Conservation (phyloP, 345 rosid genomes). For the Pelargonium nanum region DNA sequence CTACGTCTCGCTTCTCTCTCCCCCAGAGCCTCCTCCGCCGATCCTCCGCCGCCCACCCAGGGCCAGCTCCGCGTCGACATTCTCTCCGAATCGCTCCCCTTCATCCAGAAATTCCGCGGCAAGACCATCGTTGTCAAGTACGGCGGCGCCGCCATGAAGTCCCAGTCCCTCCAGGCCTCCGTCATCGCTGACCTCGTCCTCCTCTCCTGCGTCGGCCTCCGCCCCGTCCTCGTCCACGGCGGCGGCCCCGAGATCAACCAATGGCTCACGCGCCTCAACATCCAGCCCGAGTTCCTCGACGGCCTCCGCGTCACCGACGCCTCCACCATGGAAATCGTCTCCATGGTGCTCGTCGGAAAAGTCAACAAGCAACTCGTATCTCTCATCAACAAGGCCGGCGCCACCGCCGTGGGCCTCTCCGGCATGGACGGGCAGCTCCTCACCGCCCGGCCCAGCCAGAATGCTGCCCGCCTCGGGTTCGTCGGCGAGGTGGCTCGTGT, state of each 20-base stretch:
- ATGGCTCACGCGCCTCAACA: constrained; percentile 55
- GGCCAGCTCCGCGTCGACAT: constrained; percentile 55
- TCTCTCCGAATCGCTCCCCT: constrained; percentile 84
- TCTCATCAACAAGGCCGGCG: constrained; percentile 69
- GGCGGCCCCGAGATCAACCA: constrained; percentile 87
- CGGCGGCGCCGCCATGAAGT: constrained; percentile 95
- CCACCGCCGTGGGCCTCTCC: constrained; percentile 73
- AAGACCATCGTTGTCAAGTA: constrained; percentile 86
- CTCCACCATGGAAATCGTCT: constrained; percentile 84
- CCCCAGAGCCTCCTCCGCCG: constrained; percentile 9
- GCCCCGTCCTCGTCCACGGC: constrained; percentile 84
- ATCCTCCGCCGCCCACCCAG: background rate
- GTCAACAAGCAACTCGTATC: constrained; percentile 81
- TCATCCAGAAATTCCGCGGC: constrained; percentile 83
- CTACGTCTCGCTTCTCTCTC: background rate
- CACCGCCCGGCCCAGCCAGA: constrained; percentile 62
- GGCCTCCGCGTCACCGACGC: constrained; percentile 90
- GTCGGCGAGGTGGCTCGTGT: constrained; percentile 81
- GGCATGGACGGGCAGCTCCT: constrained; percentile 89
- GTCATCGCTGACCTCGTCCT: constrained; percentile 73
- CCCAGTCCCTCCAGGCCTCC: constrained; percentile 54
- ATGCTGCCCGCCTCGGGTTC: constrained; percentile 59
- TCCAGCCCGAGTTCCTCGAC: constrained; percentile 56
- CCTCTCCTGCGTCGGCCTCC: constrained; percentile 78
- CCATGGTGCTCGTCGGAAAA: constrained; percentile 85